Evolutionary conservation across 1,284 basidiomycete species (phyloP).

Genomic region (Porodaedalea pini): DNA sequence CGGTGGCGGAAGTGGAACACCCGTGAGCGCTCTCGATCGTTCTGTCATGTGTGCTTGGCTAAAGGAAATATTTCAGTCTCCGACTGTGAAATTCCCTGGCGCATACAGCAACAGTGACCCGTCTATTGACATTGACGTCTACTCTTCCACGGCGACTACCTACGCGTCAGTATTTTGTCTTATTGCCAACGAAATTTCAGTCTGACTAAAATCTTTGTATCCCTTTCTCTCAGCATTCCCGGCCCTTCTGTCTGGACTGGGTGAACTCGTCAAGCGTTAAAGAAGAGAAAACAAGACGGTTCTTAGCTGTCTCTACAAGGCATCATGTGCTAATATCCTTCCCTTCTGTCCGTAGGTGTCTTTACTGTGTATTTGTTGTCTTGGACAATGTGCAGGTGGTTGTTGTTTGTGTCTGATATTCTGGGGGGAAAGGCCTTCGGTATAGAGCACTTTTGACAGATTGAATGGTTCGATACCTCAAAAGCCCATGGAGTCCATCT

Average conservation of each 20-base stretch:
- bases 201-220: neutral
- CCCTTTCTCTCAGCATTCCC: slow-evolving; percentile 7
- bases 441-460: no score
- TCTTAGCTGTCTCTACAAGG: no score
- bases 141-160: slow-evolving; percentile 13
- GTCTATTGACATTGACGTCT: slow-evolving; percentile 10
- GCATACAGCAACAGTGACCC: slow-evolving; percentile 11
- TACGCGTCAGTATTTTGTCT: slow-evolving; percentile 4
- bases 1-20: slow-evolving; percentile 33
- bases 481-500: no score
- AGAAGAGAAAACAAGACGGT: neutral
- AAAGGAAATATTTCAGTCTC: neutral
- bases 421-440: no score
- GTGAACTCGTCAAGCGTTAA: neutral
- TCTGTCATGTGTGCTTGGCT: neutral
- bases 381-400: no score
- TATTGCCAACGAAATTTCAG: neutral
- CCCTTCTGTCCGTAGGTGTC: no score
- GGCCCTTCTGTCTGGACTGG: slow-evolving; percentile 14
- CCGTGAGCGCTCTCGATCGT: slow-evolving; percentile 15
- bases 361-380: no score
- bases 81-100: slow-evolving; percentile 16
- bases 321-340: no score
- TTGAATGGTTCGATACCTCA: no score
- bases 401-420: no score